Percentiles rank a stretch among this genome's conserved stretches.
Conservation (phyloP, 1,284 basidiomycete genomes). For the Puccinia horiana region DNA sequence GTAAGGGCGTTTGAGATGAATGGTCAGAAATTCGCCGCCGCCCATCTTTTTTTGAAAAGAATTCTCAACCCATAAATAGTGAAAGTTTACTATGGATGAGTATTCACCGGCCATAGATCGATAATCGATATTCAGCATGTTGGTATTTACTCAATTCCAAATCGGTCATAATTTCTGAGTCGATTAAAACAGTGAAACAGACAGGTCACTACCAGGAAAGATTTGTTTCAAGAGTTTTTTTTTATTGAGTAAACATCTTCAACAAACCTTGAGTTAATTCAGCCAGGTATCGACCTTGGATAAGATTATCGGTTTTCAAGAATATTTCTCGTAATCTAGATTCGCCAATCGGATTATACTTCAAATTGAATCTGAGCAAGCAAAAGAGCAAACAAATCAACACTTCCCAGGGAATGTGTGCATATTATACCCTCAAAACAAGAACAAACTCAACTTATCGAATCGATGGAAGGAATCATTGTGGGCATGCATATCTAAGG, state of each 20-base stretch:
- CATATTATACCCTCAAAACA: conserved; percentile 51
- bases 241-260: not conserved
- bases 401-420: conserved; percentile 2
- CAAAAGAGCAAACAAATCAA: not conserved
- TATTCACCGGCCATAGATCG: conserved; percentile 77
- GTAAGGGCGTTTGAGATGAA: not conserved
- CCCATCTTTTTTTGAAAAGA: not conserved
- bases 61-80: not conserved
- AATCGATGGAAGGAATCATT: conserved; percentile 96
- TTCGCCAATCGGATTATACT: conserved; percentile 90
- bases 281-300: conserved; percentile 87
- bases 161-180: conserved; percentile 87
- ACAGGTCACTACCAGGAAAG: not conserved
- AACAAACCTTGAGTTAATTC: conserved; percentile 82
- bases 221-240: conserved; percentile 50
- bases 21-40: not conserved
- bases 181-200: conserved; percentile 10
- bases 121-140: conserved; percentile 83
- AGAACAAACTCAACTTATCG: conserved; percentile 87
- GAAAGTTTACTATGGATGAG: not conserved
- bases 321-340: conserved; percentile 95
- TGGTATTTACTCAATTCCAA: conserved; percentile 98
- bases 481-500: conserved; percentile 98
- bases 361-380: conserved; percentile 58
- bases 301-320: conserved; percentile 94